Percentiles rank a stretch among this genome's conserved stretches.
Evolutionary conservation across 2,329 filamentous ascomycete species (phyloP).

Genomic region (Nigrospora oryzae): DNA sequence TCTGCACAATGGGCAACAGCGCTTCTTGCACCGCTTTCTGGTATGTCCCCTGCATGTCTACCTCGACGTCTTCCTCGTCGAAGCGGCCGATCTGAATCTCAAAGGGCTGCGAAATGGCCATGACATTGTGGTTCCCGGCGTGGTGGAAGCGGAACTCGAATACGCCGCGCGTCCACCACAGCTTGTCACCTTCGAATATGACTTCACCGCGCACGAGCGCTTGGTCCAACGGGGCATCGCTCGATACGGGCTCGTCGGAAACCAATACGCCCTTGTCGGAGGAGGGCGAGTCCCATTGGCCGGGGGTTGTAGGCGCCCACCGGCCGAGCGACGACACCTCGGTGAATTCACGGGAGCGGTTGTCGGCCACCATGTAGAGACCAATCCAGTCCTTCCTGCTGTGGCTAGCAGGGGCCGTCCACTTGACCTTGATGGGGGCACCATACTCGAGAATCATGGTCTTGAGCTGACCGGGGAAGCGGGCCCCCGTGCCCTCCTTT

Average conservation of each 20-base stretch:
- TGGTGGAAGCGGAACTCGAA: conserved; percentile 98
- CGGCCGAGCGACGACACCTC: conserved; percentile 78
- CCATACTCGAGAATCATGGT: conserved; percentile 83
- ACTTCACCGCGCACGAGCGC: conserved; percentile 72
- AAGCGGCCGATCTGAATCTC: conserved; percentile 80
- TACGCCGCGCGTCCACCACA: conserved; percentile 94
- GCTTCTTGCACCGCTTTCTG: conserved; percentile 66
- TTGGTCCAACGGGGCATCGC: conserved; percentile 40
- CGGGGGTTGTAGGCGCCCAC: conserved; percentile 76
- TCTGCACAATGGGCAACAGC: conserved; percentile 74
- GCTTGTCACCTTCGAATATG: conserved; percentile 81
- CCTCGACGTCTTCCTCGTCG: conserved; percentile 62
- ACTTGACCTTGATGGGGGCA: conserved; percentile 78
- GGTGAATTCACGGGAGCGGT: conserved; percentile 75
- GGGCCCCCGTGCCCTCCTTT: conserved; percentile 64
- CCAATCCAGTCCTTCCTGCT: conserved; percentile 92
- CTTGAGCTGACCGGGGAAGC: conserved; percentile 61
- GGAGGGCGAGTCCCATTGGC: conserved; percentile 65
- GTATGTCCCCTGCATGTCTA: conserved; percentile 51
- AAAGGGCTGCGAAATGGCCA: conserved; percentile 89
- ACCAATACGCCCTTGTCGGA: conserved; percentile 70
- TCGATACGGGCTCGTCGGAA: conserved; percentile 52
- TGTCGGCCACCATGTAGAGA: conserved; percentile 93
- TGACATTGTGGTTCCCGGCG: conserved; percentile 82
- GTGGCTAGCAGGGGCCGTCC: conserved; percentile 83